Evolutionary conservation across 108 stramenopile genomes (phyloP), one percentile per base, ranked within the genome.

Genomic region (Aurantiochytrium sp.): DNA sequence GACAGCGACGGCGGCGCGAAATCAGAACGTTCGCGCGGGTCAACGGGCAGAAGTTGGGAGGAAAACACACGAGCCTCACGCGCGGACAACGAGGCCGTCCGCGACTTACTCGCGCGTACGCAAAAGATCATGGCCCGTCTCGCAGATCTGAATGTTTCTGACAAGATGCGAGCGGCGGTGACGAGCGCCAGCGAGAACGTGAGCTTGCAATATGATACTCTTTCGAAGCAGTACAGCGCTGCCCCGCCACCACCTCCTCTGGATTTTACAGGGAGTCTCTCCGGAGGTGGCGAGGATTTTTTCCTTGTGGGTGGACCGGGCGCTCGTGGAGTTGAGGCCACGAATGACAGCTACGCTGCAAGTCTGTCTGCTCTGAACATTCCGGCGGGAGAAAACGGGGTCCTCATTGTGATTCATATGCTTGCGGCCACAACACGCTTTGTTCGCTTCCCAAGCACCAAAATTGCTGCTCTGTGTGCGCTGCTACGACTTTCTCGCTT

Each of bases 381-480:
- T 83, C 43, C 19, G 10, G 73, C 42, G n/a, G 73, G 45, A 12
- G 51, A 47, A 12, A 83, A 83, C 28, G 73, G 73, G 19, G 12
- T 53, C 2, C 44, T 97, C 19, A 92, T 98, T 59, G 93, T 97
- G 72, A 88, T 97, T 53, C 96, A 98, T 72, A 89, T 97, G 45
- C 90, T 99, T 21, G 93, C 96, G 87, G 93, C 96, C 12, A 95
- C 94, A 53, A 90, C 96, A 12, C 94, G 97, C 60, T 96, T 98
- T 93, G 96, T 97, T 8, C 96, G 96, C 89, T 94, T 95, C 28
- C 95, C 97, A 21, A 93, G 96, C 5, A 95, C 97, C 14, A 96
- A 96, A 71, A 87, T 97, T 43, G 95, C 98, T 4, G 96, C 96
- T 29, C 92, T 99, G 87, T 95, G 96, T 90, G 91, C 98, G 23